Conservation (phyloP, 2,329 filamentous ascomycete species). For the Beauveria australis region DNA sequence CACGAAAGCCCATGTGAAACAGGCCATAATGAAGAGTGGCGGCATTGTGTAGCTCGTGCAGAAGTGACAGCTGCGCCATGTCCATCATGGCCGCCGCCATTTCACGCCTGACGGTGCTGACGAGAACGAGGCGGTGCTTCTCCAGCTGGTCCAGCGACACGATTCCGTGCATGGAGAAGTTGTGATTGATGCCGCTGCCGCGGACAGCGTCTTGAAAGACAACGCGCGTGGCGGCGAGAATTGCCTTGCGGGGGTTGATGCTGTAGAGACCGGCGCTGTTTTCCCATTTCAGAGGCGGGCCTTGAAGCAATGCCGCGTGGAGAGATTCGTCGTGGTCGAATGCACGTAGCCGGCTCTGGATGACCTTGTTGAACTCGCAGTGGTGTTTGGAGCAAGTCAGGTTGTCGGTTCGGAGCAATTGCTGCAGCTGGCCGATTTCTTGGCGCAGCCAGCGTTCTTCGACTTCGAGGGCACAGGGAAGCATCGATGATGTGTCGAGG, state of each 20-base stretch:
- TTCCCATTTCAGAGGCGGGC: neutral
- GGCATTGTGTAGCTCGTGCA: constrained; percentile 24
- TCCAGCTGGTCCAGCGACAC: constrained; percentile 26
- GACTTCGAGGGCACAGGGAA: constrained; percentile 22
- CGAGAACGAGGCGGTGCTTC: constrained; percentile 19
- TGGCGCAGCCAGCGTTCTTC: constrained; percentile 26
- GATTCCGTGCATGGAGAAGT: constrained; percentile 22
- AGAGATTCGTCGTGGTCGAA: constrained; percentile 22
- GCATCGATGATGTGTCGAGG: constrained; percentile 18
- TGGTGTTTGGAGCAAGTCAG: constrained; percentile 17
- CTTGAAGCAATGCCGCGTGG: neutral
- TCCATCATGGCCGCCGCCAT: constrained; percentile 9
- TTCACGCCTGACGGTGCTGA: constrained; percentile 5
- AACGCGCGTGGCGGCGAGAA: constrained; percentile 16
- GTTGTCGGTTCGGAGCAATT: constrained; percentile 18
- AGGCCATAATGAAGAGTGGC: constrained; percentile 21
- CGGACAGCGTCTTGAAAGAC: constrained; percentile 22
- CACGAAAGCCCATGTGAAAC: constrained; percentile 26
- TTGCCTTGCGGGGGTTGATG: constrained; percentile 21
- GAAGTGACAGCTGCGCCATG: constrained; percentile 12
- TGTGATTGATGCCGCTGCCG: constrained; percentile 21
- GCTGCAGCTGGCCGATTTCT: constrained; percentile 18
- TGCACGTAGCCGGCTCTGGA: constrained; percentile 22
- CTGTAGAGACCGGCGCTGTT: neutral
- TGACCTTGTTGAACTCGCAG: constrained; percentile 25